A percentile compares a stretch with the other conserved stretches of the same genome.
Conservation (phyloP, 495 filamentous ascomycete species). For the Lasiosphaeria hispida region DNA sequence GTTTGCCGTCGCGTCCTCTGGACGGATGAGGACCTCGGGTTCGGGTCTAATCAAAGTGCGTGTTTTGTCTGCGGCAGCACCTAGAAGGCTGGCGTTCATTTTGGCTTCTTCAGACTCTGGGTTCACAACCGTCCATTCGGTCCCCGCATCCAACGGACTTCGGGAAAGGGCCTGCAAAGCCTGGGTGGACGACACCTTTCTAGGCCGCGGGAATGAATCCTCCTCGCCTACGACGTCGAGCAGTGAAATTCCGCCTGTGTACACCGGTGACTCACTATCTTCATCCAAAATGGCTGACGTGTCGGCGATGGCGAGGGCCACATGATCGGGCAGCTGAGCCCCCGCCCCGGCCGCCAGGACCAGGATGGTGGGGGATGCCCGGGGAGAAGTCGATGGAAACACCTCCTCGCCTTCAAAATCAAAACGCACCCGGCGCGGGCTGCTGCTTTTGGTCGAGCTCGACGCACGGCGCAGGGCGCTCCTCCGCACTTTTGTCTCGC, state of each 20-base stretch:
- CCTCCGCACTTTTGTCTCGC: constrained; percentile 37
- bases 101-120: constrained; percentile 36
- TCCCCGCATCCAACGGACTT: constrained; percentile 42
- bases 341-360: constrained; percentile 17
- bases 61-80: neutral
- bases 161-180: constrained; percentile 42
- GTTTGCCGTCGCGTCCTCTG: neutral
- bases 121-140: constrained; percentile 43
- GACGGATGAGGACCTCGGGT: constrained; percentile 25
- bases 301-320: constrained; percentile 1
- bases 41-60: constrained; percentile 1
- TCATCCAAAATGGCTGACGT: constrained; percentile 19
- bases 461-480: constrained; percentile 53
- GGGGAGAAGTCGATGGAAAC: constrained; percentile 48
- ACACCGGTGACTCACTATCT: constrained; percentile 28
- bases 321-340: constrained; percentile 7
- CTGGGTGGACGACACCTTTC: constrained; percentile 48
- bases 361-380: constrained; percentile 13
- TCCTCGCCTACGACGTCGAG: constrained; percentile 39
- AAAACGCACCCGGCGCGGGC: constrained; percentile 54
- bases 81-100: constrained; percentile 10
- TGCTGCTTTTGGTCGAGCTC: constrained; percentile 45
- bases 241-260: constrained; percentile 21
- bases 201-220: constrained; percentile 39
- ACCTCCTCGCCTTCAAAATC: constrained; percentile 52